Base-by-base conservation (phyloP, 352 stramenopile genomes). In the Phytopythium delawarense region DNA sequence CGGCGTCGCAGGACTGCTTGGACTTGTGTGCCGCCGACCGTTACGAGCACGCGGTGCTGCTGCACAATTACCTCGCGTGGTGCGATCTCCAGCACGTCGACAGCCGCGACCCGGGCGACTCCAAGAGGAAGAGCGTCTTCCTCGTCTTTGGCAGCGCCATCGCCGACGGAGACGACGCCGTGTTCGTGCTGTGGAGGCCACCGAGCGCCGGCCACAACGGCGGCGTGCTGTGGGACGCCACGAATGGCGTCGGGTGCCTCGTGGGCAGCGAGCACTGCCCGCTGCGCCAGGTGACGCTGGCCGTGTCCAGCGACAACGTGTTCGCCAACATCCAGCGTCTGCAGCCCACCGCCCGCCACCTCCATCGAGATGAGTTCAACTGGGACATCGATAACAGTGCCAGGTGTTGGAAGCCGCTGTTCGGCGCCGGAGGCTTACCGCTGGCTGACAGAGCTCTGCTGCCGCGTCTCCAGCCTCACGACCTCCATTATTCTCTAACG, bases 21-120 rank as follows among this genome's bases (percentile, higher is more conserved):
- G 81, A 91, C 37, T 84, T 98, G 54, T 78, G 92, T 18, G 87
- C 85, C 8, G 94, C 91, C 15, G 91, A 98, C 63, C 77, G 79
- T 53, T 82, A 98, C 56, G 96, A 98, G 59, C 94, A 98, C 64
- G 91, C 92, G 2, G 76, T 98, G 57, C 64, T 98, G 54, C 71
- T 98, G 23, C 89, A 85, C 51, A 98, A 98, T 53, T 97, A 84
- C 44, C 89, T 98, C 54, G 69, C 84, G 32, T 96, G 91, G 75
- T 72, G 97, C n/a, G 84, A 96, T 45, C n/a, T 16, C 13, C 67
- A 61, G 30, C 64, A 57, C 8, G 35, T 40, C 35, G 35, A 28
- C 42, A 3, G 61, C 18, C 76, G 72, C 28, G 67, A 73, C 28
- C 65, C 75, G 13, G 34, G 59, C 18, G 71, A 68, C 54, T 32